phyloP scores from a whole-genome alignment of 495 filamentous ascomycete species.

The Xylaria acuta region DNA sequence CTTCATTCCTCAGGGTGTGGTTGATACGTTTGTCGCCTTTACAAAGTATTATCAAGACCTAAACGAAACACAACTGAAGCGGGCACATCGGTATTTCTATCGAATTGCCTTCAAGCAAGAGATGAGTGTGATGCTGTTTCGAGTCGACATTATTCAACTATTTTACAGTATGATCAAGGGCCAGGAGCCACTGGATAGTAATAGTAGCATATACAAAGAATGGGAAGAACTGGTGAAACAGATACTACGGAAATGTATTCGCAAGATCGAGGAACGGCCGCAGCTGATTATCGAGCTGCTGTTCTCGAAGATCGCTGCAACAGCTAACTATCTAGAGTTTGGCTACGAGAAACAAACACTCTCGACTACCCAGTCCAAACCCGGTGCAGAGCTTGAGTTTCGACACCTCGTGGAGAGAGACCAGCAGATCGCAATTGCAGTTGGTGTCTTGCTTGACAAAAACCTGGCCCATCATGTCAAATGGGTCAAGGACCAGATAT shows the following conservation, averaged over 20 bases:
- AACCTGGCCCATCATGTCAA: constrained; percentile 73
- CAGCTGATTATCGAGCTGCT: constrained; percentile 86
- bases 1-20: constrained; percentile 81
- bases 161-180: constrained; percentile 95
- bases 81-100: constrained; percentile 94
- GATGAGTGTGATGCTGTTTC: constrained; percentile 84
- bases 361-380: constrained; percentile 59
- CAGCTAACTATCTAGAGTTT: constrained; percentile 84
- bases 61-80: constrained; percentile 81
- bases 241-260: constrained; percentile 72
- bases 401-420: constrained; percentile 68
- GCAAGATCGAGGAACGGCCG: constrained; percentile 83
- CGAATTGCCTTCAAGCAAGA: constrained; percentile 94
- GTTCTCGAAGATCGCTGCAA: constrained; percentile 89
- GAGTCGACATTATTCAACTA: constrained; percentile 86
- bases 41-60: constrained; percentile 83
- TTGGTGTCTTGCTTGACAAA: constrained; percentile 78
- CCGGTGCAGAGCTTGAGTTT: constrained; percentile 80
- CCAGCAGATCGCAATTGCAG: constrained; percentile 77
- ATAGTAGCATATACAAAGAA: constrained; percentile 71
- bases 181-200: constrained; percentile 74
- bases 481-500: constrained; percentile 79
- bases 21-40: constrained; percentile 88
- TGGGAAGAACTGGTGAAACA: constrained; percentile 92
- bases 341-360: constrained; percentile 84